Evolutionary conservation across 371 early-diverging fungal species (phyloP).

Genomic region (Mortierella sp.): DNA sequence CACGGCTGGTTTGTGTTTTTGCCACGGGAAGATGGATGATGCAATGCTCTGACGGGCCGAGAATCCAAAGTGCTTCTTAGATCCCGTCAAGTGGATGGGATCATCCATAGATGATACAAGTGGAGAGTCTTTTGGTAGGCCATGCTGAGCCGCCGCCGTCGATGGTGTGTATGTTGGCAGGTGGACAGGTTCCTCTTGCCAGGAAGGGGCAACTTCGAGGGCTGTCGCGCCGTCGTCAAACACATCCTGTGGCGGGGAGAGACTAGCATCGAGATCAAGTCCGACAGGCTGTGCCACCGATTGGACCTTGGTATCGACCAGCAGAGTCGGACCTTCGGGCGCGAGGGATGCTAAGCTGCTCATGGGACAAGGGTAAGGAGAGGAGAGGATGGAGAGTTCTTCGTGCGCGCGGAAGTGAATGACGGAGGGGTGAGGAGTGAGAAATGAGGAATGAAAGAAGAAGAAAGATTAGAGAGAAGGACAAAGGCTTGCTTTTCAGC

Average conservation of each 20-base stretch:
- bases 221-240: constrained; percentile 3
- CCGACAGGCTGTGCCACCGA: too few relatives aligned
- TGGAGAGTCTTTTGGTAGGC: constrained; percentile 14
- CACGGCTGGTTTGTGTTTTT: constrained; percentile 41
- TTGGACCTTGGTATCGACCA: too few relatives aligned
- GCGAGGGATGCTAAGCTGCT: too few relatives aligned
- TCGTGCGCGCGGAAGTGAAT: too few relatives aligned
- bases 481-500: too few relatives aligned
- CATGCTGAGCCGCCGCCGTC: constrained; percentile 16
- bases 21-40: constrained; percentile 49
- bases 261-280: too few relatives aligned
- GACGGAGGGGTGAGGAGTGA: too few relatives aligned
- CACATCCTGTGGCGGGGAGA: too few relatives aligned
- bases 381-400: too few relatives aligned
- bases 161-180: constrained; percentile 48
- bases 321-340: too few relatives aligned
- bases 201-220: constrained; percentile 36
- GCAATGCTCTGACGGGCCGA: constrained; percentile 36
- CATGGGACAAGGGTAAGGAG: too few relatives aligned
- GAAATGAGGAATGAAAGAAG: not conserved
- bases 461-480: too few relatives aligned
- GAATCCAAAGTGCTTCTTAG: constrained; percentile 50
- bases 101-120: constrained; percentile 39
- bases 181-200: constrained; percentile 36
- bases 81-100: constrained; percentile 26